These are phyloP conservation scores for Vitis labrusca DNA, from an alignment of 164 flowering plant genomes.

Conservation along the genomic window DNA sequence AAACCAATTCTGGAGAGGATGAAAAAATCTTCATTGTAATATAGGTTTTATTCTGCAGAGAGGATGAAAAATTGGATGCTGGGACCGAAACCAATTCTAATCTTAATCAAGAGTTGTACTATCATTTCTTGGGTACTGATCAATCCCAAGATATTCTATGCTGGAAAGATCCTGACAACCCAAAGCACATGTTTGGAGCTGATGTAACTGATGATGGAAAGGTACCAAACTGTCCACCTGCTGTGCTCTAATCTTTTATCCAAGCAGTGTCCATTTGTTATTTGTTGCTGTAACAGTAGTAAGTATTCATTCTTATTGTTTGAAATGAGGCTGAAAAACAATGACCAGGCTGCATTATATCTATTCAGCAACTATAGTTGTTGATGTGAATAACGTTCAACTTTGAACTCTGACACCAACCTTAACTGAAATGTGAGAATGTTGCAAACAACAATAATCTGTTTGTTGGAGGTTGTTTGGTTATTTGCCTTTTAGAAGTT, in stretches of 20 bases:
- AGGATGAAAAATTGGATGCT: conserved; percentile 71
- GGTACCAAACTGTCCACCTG: conserved; percentile 41
- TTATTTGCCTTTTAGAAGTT: no score
- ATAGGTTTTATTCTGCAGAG: conserved; percentile 36
- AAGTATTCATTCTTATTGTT: background rate
- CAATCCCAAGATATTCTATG: conserved; percentile 91
- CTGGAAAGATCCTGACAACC: conserved; percentile 86
- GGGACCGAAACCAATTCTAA: conserved; percentile 92
- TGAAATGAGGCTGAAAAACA: background rate
- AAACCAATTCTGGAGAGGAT: no score
- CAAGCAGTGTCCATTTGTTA: background rate
- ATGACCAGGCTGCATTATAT: background rate
- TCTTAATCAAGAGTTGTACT: conserved; percentile 77
- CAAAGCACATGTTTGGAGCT: conserved; percentile 52
- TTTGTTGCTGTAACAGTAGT: background rate
- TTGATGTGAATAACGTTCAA: no score
- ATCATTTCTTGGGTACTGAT: conserved; percentile 86
- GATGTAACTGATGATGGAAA: conserved; percentile 89
- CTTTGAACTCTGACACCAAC: no score
- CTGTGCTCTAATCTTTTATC: background rate
- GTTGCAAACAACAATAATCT: no score
- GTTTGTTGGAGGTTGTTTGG: no score
- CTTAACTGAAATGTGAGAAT: no score
- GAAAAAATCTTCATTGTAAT: background rate
- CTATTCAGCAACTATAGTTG: background rate